Conservation (phyloP, 129 eudicot genomes). For the Chrysanthemum makinoi region DNA sequence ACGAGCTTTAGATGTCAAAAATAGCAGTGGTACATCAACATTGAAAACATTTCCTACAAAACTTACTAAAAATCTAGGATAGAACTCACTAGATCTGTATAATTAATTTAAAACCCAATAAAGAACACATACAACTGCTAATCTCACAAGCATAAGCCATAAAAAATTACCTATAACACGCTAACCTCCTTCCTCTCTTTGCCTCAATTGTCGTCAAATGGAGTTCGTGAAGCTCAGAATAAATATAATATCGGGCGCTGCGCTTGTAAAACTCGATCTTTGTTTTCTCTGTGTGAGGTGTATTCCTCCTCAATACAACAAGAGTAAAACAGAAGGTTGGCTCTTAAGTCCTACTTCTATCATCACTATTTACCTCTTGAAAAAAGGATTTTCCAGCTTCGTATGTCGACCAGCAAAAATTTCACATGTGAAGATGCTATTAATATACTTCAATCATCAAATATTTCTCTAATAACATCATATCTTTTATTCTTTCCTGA, state of each 20-base stretch:
- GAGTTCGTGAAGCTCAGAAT: constrained; percentile 15
- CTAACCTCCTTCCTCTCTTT: constrained; percentile 12
- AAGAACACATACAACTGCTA: constrained; percentile 25
- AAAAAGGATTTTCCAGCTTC: constrained; percentile 75
- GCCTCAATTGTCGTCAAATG: constrained; percentile 20
- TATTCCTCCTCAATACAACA: constrained; percentile 32
- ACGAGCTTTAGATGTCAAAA: background rate
- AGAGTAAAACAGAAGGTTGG: constrained; percentile 10
- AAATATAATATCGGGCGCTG: background rate
- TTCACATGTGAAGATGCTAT: too few relatives aligned
- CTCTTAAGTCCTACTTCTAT: constrained; percentile 36
- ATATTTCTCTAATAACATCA: too few relatives aligned
- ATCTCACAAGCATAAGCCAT: constrained; percentile 26
- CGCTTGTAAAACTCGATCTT: constrained; percentile 15
- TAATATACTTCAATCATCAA: too few relatives aligned
- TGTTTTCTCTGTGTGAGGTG: constrained; percentile 16
- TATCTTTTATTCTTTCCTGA: too few relatives aligned
- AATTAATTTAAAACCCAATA: constrained; percentile 16
- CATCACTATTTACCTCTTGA: constrained; percentile 42
- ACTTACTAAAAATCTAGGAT: constrained; percentile 8
- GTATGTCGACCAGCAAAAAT: constrained; percentile 82
- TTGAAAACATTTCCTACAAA: background rate
- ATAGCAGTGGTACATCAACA: constrained; percentile 11
- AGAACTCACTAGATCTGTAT: constrained; percentile 20
- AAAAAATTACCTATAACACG: constrained; percentile 1